phyloP scores from a whole-genome alignment of 805 yeast genomes.

The Ogataea naganishii region DNA sequence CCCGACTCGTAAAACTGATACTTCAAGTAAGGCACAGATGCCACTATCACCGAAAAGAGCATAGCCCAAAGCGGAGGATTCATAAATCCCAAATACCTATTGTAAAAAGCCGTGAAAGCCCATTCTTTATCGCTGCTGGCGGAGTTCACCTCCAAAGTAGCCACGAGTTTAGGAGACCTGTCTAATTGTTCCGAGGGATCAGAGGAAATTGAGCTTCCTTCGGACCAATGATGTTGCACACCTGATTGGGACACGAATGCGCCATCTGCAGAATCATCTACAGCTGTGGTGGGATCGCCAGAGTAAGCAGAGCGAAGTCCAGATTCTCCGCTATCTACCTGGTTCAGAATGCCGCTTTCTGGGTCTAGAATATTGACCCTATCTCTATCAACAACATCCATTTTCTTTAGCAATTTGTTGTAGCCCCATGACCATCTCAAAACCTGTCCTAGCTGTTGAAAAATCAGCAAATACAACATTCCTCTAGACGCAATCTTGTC shows the following conservation, averaged over 20 bases:
- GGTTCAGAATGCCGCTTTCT: conserved; percentile 9
- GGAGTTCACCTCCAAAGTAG: too few species aligned
- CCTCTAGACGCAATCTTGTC: conserved; percentile 76
- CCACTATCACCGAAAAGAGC: conserved; percentile 60
- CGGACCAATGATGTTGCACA: too few species aligned
- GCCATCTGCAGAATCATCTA: too few species aligned
- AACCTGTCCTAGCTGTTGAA: conserved; percentile 79
- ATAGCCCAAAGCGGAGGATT: conserved; percentile 82
- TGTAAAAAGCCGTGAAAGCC: too few species aligned
- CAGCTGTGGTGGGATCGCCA: too few species aligned
- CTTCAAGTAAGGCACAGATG: conserved; percentile 53
- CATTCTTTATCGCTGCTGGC: too few species aligned
- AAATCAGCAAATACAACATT: conserved; percentile 60
- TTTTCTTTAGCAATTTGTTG: conserved; percentile 53
- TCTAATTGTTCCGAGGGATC: too few species aligned
- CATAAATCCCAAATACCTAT: too few species aligned
- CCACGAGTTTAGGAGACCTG: too few species aligned
- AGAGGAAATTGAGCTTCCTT: not conserved
- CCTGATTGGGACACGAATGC: too few species aligned
- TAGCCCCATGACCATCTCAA: conserved; percentile 86
- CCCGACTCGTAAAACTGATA: conserved; percentile 44
- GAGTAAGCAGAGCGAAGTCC: not conserved
- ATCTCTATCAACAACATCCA: conserved; percentile 28
- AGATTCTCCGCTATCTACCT: not conserved
- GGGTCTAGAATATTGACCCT: conserved; percentile 16